Conservation (phyloP, 2,329 filamentous ascomycete species). For the Xylariaceae sp. region DNA sequence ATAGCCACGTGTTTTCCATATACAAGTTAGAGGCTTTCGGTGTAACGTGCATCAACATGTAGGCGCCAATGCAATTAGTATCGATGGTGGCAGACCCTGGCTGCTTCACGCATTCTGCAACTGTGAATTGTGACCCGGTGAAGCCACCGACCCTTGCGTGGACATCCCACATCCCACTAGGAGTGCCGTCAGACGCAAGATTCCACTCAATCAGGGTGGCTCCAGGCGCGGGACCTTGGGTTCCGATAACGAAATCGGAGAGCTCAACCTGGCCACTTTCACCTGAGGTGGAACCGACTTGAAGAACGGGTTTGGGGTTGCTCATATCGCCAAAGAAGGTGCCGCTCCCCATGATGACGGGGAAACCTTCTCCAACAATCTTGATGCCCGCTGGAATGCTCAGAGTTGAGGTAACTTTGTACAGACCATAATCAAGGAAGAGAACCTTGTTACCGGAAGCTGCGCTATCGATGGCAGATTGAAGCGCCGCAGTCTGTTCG, state of each 20-base stretch:
- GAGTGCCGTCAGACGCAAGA: constrained; percentile 51
- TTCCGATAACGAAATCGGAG: constrained; percentile 72
- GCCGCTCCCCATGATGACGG: constrained; percentile 57
- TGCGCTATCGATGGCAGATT: constrained; percentile 57
- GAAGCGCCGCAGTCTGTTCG: constrained; percentile 54
- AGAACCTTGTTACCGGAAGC: constrained; percentile 51
- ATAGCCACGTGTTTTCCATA: constrained; percentile 50
- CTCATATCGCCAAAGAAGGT: constrained; percentile 57
- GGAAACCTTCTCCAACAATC: constrained; percentile 40
- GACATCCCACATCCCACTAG: constrained; percentile 70
- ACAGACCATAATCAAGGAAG: constrained; percentile 61
- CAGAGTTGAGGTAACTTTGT: constrained; percentile 53
- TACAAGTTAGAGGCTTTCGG: constrained; percentile 38
- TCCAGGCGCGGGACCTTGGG: constrained; percentile 66
- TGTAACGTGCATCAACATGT: constrained; percentile 45
- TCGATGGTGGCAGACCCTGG: constrained; percentile 37
- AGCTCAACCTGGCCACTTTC: constrained; percentile 69
- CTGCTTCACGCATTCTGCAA: constrained; percentile 65
- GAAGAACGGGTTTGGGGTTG: constrained; percentile 65
- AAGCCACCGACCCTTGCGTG: constrained; percentile 76
- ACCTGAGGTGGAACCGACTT: constrained; percentile 62
- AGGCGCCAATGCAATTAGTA: constrained; percentile 41
- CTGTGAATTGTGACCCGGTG: constrained; percentile 68
- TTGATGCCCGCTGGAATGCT: constrained; percentile 46
- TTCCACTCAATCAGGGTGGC: constrained; percentile 77